These are phyloP conservation scores for Blumeriella jaapii DNA, from an alignment of 2,329 filamentous ascomycete species.

Conservation along the genomic window DNA sequence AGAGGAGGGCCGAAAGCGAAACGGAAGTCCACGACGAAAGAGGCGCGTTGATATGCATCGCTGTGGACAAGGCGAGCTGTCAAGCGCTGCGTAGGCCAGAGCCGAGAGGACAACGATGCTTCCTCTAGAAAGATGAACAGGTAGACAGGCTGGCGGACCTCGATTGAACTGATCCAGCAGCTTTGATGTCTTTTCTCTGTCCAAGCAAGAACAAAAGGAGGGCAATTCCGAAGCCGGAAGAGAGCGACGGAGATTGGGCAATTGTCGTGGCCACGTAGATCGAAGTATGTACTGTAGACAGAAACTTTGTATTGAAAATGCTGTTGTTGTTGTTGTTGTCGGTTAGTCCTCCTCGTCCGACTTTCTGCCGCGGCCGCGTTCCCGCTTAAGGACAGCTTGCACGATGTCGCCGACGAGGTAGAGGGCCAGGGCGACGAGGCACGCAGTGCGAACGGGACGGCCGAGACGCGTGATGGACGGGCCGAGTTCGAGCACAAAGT, in stretches of 20 bases:
- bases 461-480: conserved; percentile 36
- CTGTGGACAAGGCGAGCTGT: conserved; percentile 1
- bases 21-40: conserved; percentile 21
- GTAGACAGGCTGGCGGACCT: too few species aligned
- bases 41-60: conserved; percentile 18
- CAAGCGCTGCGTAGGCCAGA: too few species aligned
- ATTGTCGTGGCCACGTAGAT: too few species aligned
- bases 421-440: conserved; percentile 36
- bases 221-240: conserved; percentile 1
- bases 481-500: conserved; percentile 40
- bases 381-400: conserved; percentile 24
- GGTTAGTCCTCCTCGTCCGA: too few species aligned
- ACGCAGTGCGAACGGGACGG: conserved; percentile 38
- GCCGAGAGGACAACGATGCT: too few species aligned
- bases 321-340: too few species aligned
- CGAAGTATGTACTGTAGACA: too few species aligned
- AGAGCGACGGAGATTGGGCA: too few species aligned
- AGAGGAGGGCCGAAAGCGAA: conserved; percentile 19
- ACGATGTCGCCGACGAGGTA: conserved; percentile 28
- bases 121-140: too few species aligned
- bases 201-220: too few species aligned
- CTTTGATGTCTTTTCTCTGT: neutral
- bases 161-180: conserved; percentile 5
- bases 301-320: too few species aligned
- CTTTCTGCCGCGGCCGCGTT: conserved; percentile 8